These are phyloP conservation scores for Hygrophorus russula DNA, from an alignment of 768 basidiomycete species.

Conservation along the genomic window DNA sequence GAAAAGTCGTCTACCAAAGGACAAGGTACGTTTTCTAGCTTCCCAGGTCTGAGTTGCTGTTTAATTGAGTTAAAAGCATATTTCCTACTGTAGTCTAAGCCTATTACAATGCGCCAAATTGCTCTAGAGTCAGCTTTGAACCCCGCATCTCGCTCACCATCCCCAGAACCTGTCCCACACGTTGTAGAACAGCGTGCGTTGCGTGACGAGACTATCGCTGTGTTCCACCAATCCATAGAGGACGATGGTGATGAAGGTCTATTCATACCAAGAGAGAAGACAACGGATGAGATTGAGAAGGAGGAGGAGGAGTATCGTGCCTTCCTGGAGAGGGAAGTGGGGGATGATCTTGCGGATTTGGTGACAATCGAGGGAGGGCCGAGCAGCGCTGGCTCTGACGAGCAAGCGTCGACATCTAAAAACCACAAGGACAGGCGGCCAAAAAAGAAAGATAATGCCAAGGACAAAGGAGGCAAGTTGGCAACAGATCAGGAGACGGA, in stretches of 20 bases:
- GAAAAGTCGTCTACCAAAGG: conserved; percentile 21
- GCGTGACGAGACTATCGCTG: conserved; percentile 22
- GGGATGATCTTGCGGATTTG: conserved; percentile 57
- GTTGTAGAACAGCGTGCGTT: conserved; percentile 68
- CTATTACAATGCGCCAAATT: conserved; percentile 65
- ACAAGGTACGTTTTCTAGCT: conserved; percentile 31
- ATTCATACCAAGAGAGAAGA: conserved; percentile 65
- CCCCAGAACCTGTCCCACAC: conserved; percentile 53
- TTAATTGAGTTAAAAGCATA: too few relatives aligned
- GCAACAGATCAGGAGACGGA: conserved; percentile 38
- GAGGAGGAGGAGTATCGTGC: conserved; percentile 83
- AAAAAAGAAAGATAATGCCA: conserved; percentile 23
- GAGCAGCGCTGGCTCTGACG: conserved; percentile 15
- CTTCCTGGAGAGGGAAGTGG: conserved; percentile 76
- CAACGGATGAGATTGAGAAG: conserved; percentile 58
- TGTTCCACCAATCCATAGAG: conserved; percentile 13
- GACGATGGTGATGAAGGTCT: conserved; percentile 53
- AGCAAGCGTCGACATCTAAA: conserved; percentile 13
- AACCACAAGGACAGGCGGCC: conserved; percentile 19
- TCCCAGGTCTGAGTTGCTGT: background rate
- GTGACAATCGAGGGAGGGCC: conserved; percentile 42
- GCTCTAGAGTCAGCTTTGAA: conserved; percentile 53
- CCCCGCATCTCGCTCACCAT: conserved; percentile 42
- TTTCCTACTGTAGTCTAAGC: conserved; percentile 39
- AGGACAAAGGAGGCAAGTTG: conserved; percentile 16